Base-by-base conservation (phyloP, 148 eudicot species). In the Camellia lanceoleosa region DNA sequence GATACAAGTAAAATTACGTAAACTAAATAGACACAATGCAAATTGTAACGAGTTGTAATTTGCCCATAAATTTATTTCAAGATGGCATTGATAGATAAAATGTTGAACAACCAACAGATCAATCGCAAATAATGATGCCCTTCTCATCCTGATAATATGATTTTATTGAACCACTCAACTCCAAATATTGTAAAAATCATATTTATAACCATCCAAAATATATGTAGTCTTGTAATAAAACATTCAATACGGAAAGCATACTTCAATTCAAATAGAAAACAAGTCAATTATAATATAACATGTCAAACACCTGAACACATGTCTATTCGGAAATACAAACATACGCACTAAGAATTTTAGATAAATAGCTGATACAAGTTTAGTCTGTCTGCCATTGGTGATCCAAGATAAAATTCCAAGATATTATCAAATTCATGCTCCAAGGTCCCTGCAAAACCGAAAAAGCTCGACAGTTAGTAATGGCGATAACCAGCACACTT, bases 361-460 rank as follows among this genome's bases (percentile, higher is more conserved):
- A 23, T 38, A 20, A 12, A 23, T 51, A 15, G 11, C 54, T 71
- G 4, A 12, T 20, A 20, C 74, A 51, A 66, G 30, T 11, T 71
- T 13, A 20, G 18, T 23, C n/a, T 20, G 43, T 51, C 42, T 71
- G 59, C 9, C 16, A 20, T 4, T 51, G 18, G 59, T 0, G 9
- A 51, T 51, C 16, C 62, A 59, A 11, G 43, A 58, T 49, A 14
- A 59, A 52, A 13, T 23, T 51, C 4, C 10, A 1, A 18, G n/a
- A 51, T 20, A 52, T 49, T 14, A 15, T 8, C 44, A 54, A 16
- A 18, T 23, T n/a, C 54, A 49, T 0, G 54, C 8, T 69, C 72
- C 74, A 70, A 70, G 74, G 38, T 69, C 77, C 77, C 77, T 74
- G 77, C 67, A 74, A 42, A 58, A 38, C 63, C 10, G 46, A 1